Evolutionary conservation across 2,329 filamentous ascomycete species (phyloP), one percentile per base, ranked within the genome.

Genomic region (Talaromyces sp.): DNA sequence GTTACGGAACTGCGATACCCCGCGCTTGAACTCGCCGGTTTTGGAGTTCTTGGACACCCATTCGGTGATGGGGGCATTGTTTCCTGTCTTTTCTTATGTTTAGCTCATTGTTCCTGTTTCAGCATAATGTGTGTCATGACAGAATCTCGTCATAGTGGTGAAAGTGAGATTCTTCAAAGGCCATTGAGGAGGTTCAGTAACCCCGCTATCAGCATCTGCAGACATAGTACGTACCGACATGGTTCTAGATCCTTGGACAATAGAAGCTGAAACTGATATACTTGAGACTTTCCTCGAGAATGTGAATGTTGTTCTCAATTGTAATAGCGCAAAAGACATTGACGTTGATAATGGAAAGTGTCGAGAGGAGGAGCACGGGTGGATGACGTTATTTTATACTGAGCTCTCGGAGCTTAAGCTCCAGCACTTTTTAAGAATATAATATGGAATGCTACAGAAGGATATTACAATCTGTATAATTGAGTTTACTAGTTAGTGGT

Each of bases 1-100:
- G 77, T 90, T 87, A 66, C 95, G 88, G 80, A 98, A 98, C 63
- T 87, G 85, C 67, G 91, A 95, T 68, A 85, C 84, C 76, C 93
- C 91, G 67, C 94, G 89, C 82, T 97, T 97, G 85, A 96, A 98
- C 79, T 97, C 93, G 78, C 94, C 94, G 19, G 87, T 86, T 74
- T 87, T 90, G 81, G 95, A 91, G 71, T 83, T 84, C 54, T 87
- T 89, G 68, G 87, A 84, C 61, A 95, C 92, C 92, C 92, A 97
- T 73, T 94, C 87, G 54, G 92, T 93, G 76, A 96, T 92, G 63
- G 48, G 39, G 8, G 37, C 13, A 3, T 48, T 52, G 54, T 66
- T 63, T 19, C 64, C 61, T 39, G 64, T 60, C 64, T 66, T 58
- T 43, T 37, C 6, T 39, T 14, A 13, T 24, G 1, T n/a, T 56